Evolutionary conservation across 1,139 yeast genomes (phyloP), one percentile per base, ranked within the genome.

Genomic region (Lodderomyces margitis): DNA sequence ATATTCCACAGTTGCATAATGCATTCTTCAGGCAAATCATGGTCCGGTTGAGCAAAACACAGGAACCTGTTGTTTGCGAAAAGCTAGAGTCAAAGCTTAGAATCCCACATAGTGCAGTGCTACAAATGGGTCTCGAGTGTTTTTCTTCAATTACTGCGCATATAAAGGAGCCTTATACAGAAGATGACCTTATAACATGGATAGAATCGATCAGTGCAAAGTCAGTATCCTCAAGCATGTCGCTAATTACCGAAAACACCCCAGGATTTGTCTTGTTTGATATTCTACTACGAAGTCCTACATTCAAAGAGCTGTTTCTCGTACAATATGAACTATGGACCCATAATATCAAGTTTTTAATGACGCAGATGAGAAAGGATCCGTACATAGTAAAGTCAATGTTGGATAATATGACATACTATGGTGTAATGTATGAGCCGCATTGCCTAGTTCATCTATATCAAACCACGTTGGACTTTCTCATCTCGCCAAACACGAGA

Each of bases 291-390:
- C 55, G 77, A 35, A 61, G 74, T 1, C 75, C 77, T 0, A 51
- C 55, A 42, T 57, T 64, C 5, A 48, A 49, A 24, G 52, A 56
- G 15, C 77, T 72, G 36, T 53, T 59, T 16, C 47, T 57, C 3
- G 54, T 70, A 11, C 76, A 70, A 46, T 43, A 56, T 7, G 76
- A 70, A 39, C 44, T 73, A 9, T 73, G 76, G 77, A 19, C 38
- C 2, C 45, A 48, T 7, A 58, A 51, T 36, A 44, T 54, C 32
- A 41, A 48, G 21, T 48, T 47, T 3, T 56, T 65, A 7, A 40
- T 57, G 2, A 33, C 45, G 3, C 52, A 49, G 8, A 55, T 55
- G 38, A 48, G 52, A 19, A 45, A 52, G 20, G 55, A 54, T 19
- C 45, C 45, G 1, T 51, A 52, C 14, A 50, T 52, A 16, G 31